Conservation (phyloP, 2,329 filamentous ascomycete genomes). For the Blastomyces silverae region DNA sequence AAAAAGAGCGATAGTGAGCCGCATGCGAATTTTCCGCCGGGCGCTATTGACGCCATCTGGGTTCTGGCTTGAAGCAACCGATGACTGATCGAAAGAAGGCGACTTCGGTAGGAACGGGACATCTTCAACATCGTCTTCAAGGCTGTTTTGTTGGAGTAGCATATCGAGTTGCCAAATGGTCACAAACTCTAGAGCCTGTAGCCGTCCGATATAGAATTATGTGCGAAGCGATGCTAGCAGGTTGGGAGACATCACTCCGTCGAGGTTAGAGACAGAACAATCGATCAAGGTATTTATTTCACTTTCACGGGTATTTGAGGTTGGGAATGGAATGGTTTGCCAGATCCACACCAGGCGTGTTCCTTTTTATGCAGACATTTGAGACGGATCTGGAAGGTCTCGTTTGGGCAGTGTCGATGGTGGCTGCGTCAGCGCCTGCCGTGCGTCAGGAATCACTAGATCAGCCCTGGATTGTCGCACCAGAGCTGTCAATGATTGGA, state of each 20-base stretch:
- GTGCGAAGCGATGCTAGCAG: background rate
- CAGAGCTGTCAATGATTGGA: background rate
- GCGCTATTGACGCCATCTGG: slow-evolving; percentile 19
- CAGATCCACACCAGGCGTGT: background rate
- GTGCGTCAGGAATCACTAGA: background rate
- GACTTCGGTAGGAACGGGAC: slow-evolving; percentile 28
- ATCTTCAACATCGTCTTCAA: slow-evolving; percentile 26
- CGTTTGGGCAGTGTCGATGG: background rate
- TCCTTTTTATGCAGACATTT: background rate
- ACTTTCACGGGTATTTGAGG: background rate
- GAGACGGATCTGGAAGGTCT: background rate
- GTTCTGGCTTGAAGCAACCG: background rate
- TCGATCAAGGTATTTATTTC: background rate
- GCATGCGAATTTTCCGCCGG: slow-evolving; percentile 29
- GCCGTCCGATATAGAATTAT: background rate
- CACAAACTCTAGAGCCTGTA: background rate
- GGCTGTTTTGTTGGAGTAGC: background rate
- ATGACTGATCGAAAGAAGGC: background rate
- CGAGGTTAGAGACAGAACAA: background rate
- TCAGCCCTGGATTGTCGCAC: background rate
- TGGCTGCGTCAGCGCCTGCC: slow-evolving; percentile 3
- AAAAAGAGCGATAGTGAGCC: slow-evolving; percentile 39
- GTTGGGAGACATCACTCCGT: background rate
- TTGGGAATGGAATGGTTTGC: background rate
- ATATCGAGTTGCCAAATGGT: background rate